Conservation (phyloP, 2,329 filamentous ascomycete genomes). For the Pyrenochaeta sp. region DNA sequence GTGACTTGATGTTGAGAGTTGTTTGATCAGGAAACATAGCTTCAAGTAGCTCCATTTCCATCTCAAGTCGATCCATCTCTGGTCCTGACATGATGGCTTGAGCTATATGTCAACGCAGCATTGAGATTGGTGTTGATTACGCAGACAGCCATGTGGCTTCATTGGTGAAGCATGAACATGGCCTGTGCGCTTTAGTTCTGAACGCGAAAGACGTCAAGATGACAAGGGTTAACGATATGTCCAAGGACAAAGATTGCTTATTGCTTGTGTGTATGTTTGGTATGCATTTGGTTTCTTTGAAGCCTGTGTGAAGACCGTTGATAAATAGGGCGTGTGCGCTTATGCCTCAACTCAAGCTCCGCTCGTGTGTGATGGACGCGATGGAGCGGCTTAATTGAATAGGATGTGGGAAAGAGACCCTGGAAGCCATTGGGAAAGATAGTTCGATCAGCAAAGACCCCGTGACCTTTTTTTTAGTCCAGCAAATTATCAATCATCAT, state of each 20-base stretch:
- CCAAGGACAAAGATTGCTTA: not conserved
- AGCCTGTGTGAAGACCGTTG: not conserved
- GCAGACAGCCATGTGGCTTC: not conserved
- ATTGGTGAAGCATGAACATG: not conserved
- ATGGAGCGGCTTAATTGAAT: not conserved
- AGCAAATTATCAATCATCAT: slow-evolving; percentile 4
- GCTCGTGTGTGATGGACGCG: slow-evolving; percentile 7
- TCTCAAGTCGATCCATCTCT: slow-evolving; percentile 34
- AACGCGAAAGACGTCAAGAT: not conserved
- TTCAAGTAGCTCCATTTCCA: slow-evolving; percentile 53
- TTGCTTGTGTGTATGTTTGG: not conserved
- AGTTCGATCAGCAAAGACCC: not conserved
- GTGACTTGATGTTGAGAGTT: slow-evolving; percentile 39
- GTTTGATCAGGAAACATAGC: slow-evolving; percentile 57
- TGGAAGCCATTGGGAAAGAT: not conserved
- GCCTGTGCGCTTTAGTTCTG: not conserved
- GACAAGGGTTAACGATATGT: not conserved
- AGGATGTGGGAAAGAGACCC: not conserved
- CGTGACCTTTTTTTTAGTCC: slow-evolving; percentile 5
- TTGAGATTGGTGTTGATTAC: not conserved
- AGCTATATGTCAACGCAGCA: not conserved
- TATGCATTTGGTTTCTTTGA: not conserved
- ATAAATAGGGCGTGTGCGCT: slow-evolving; percentile 10
- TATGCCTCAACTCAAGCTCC: slow-evolving; percentile 14
- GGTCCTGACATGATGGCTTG: slow-evolving; percentile 14